These are phyloP conservation scores for Erythrophleum ivorense DNA, from an alignment of 331 rosid species.

Conservation along the genomic window DNA sequence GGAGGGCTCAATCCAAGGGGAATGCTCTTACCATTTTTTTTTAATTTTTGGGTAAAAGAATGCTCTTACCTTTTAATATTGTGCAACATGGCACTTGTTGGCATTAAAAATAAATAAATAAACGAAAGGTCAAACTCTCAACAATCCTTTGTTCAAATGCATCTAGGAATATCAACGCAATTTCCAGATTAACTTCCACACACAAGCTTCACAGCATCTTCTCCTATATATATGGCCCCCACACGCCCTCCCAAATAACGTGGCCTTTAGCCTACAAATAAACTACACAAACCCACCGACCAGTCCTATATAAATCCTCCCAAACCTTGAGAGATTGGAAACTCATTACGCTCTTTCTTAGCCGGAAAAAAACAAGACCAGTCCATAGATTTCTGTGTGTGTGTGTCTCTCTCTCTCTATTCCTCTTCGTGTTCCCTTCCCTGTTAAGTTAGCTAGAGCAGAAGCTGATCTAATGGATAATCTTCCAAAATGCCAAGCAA, in stretches of 20 bases:
- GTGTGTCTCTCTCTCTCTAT: too few relatives aligned
- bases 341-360: not conserved
- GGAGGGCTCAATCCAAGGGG: too few relatives aligned
- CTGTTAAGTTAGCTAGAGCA: not conserved
- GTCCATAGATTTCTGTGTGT: too few relatives aligned
- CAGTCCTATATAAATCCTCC: not conserved
- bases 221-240: not conserved
- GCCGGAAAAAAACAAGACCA: too few relatives aligned
- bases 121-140: too few relatives aligned
- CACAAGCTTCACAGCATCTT: not conserved
- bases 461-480: conserved; percentile 36
- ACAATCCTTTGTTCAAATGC: too few relatives aligned
- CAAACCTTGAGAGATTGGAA: not conserved
- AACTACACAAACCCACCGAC: not conserved
- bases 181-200: not conserved
- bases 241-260: not conserved
- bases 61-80: too few relatives aligned
- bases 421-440: too few relatives aligned
- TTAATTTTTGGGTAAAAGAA: too few relatives aligned
- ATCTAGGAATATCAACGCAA: not conserved
- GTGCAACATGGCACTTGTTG: too few relatives aligned
- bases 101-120: too few relatives aligned
- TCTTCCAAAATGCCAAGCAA: conserved; percentile 51
- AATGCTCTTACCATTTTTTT: too few relatives aligned
- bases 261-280: not conserved